phyloP scores from a whole-genome alignment of 352 stramenopile genomes.

The Bremia lactucae region DNA sequence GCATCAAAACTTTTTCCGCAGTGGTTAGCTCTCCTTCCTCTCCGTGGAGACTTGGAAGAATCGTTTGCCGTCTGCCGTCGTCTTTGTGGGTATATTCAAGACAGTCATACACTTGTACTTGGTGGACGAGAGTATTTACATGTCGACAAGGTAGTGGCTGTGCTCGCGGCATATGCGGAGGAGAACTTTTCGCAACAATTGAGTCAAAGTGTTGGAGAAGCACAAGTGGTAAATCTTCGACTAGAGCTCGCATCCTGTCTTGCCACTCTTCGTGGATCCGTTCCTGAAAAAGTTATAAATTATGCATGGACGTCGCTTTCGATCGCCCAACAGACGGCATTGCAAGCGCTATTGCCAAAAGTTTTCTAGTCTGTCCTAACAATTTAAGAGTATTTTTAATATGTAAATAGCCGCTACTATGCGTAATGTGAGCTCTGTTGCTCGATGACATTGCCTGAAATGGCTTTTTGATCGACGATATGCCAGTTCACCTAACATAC shows the following conservation, averaged over 20 bases:
- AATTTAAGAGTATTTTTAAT: not conserved
- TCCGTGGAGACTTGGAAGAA: slow-evolving; percentile 70
- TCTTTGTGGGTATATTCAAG: slow-evolving; percentile 51
- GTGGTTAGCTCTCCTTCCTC: slow-evolving; percentile 58
- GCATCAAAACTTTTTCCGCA: slow-evolving; percentile 46
- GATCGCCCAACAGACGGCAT: slow-evolving; percentile 36
- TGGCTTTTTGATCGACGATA: no score
- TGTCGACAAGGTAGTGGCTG: slow-evolving; percentile 37
- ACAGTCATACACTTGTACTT: slow-evolving; percentile 52
- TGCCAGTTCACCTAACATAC: no score
- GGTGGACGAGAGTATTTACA: slow-evolving; percentile 33
- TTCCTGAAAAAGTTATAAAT: slow-evolving; percentile 48
- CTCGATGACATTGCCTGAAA: no score
- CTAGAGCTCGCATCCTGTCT: slow-evolving; percentile 38
- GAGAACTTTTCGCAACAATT: slow-evolving; percentile 27
- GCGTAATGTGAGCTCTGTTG: no score
- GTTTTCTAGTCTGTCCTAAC: not conserved
- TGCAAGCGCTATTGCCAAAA: slow-evolving; percentile 59
- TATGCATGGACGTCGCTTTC: slow-evolving; percentile 47
- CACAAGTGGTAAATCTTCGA: slow-evolving; percentile 29
- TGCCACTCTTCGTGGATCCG: slow-evolving; percentile 28
- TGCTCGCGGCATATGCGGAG: slow-evolving; percentile 46
- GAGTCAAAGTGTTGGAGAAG: slow-evolving; percentile 33
- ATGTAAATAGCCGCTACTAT: no score
- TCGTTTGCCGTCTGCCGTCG: slow-evolving; percentile 51